Conservation (phyloP, 2,329 filamentous ascomycete genomes). For the Fusarium sp. region DNA sequence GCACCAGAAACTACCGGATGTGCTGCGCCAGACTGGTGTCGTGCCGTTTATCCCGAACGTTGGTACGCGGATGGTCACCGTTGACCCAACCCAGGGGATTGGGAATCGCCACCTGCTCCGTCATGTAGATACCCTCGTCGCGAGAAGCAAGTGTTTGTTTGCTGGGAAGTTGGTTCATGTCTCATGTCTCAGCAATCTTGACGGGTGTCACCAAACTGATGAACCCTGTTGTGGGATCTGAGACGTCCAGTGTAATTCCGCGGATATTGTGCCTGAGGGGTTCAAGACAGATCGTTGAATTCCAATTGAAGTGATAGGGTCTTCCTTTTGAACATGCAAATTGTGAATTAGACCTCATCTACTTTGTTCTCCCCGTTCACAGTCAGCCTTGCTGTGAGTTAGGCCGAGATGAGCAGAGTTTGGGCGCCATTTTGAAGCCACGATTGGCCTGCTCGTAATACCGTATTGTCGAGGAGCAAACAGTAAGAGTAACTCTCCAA, state of each 20-base stretch:
- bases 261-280: not conserved
- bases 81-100: slow-evolving; percentile 2
- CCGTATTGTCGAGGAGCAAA: not conserved
- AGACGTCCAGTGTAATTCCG: not conserved
- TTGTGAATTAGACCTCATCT: not conserved
- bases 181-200: not conserved
- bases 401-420: not conserved
- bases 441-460: not conserved
- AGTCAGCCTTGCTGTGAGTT: not conserved
- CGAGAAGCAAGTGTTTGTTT: not conserved
- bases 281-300: not conserved
- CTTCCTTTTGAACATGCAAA: not conserved
- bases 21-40: not conserved
- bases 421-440: not conserved
- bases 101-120: not conserved
- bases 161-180: not conserved
- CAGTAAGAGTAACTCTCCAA: not conserved
- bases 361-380: not conserved
- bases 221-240: not conserved
- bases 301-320: not conserved
- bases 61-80: not conserved
- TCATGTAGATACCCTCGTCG: not conserved
- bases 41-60: not conserved
- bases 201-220: not conserved
- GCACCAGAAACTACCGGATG: not conserved